A percentile compares a stretch with the other conserved stretches of the same genome.
These are phyloP conservation scores for Penicillium simplicissimum DNA, from an alignment of 495 filamentous ascomycete species.

Conservation along the genomic window DNA sequence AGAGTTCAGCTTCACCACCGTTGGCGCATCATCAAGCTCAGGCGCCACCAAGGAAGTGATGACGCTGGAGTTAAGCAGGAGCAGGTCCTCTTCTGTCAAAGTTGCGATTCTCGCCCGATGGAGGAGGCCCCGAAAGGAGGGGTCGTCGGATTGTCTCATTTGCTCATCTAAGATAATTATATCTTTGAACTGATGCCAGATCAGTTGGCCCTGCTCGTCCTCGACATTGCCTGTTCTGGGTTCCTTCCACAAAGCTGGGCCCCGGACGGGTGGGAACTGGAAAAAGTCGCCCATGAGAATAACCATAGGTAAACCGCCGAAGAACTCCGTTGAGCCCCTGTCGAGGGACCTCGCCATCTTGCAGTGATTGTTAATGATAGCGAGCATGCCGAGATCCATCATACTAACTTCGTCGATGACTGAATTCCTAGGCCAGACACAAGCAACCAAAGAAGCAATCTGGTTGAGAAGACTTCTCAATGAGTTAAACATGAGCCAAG, in stretches of 20 bases:
- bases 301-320: not conserved
- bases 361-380: not conserved
- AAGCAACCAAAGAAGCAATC: not conserved
- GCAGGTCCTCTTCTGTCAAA: not conserved
- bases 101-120: not conserved
- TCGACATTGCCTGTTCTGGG: not conserved
- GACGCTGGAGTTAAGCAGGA: not conserved
- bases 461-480: not conserved
- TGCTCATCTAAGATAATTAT: not conserved
- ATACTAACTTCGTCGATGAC: not conserved
- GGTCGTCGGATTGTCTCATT: not conserved
- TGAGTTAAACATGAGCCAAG: not conserved
- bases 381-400: too few species aligned
- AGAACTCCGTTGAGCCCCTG: not conserved
- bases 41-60: not conserved
- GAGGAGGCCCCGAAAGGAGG: not conserved
- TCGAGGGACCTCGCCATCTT: not conserved
- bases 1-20: not conserved
- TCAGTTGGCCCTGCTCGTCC: not conserved
- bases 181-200: not conserved
- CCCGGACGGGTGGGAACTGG: not conserved
- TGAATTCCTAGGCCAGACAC: not conserved
- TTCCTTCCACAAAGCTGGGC: not conserved
- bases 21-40: not conserved
- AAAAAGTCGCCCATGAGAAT: not conserved